A percentile compares a stretch with the other conserved stretches of the same genome.
Evolutionary conservation across 2,329 filamentous ascomycete genomes (phyloP).

Genomic region (Seiridium unicorne): DNA sequence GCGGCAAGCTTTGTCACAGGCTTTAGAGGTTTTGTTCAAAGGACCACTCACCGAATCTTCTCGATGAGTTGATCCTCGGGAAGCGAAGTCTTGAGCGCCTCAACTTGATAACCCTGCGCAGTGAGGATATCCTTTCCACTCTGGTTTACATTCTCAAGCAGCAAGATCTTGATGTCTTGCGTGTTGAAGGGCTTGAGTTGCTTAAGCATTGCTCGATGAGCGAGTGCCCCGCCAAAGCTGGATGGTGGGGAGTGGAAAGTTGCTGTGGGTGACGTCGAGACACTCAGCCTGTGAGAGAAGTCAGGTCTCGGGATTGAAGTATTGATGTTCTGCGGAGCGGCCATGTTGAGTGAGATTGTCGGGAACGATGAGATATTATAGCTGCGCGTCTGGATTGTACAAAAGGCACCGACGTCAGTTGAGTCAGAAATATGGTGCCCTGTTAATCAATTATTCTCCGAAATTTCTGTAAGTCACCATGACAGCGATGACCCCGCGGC

Average conservation of each 20-base stretch:
- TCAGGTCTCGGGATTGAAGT: constrained; percentile 28
- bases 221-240: constrained; percentile 53
- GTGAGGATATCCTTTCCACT: constrained; percentile 81
- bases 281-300: constrained; percentile 59
- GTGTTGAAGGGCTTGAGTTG: constrained; percentile 93
- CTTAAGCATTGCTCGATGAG: constrained; percentile 54
- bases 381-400: neutral
- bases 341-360: constrained; percentile 29
- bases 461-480: constrained; percentile 1
- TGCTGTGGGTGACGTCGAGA: constrained; percentile 73
- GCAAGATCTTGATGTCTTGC: constrained; percentile 91
- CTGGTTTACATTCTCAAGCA: constrained; percentile 94
- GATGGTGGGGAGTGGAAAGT: constrained; percentile 73
- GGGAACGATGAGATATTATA: neutral
- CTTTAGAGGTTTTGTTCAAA: neutral
- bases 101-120: constrained; percentile 92
- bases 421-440: constrained; percentile 3
- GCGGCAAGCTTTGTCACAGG: neutral
- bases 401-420: neutral
- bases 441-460: neutral
- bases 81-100: constrained; percentile 83
- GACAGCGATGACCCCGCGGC: neutral
- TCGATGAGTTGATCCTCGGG: constrained; percentile 92
- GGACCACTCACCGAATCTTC: constrained; percentile 75
- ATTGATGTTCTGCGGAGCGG: constrained; percentile 49